phyloP scores from a whole-genome alignment of 2,329 filamentous ascomycete genomes.

The Penicillium sp. region DNA sequence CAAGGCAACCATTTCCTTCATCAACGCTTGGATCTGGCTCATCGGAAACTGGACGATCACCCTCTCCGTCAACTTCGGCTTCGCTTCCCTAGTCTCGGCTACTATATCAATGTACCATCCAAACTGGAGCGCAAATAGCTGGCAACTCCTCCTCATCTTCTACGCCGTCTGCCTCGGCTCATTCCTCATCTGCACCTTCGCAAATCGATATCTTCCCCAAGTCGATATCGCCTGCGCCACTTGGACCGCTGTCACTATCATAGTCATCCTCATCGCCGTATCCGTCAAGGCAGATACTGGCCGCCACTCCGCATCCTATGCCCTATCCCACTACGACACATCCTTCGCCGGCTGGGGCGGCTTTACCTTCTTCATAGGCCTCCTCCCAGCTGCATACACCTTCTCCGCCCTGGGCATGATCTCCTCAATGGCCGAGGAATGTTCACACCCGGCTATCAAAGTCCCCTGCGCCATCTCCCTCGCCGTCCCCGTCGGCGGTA shows the following conservation, averaged over 20 bases:
- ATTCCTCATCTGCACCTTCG: constrained; percentile 64
- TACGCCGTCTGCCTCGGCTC: constrained; percentile 64
- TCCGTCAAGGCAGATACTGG: constrained; percentile 56
- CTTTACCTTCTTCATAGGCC: constrained; percentile 63
- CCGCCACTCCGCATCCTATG: constrained; percentile 51
- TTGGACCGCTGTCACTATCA: constrained; percentile 56
- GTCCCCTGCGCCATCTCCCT: constrained; percentile 54
- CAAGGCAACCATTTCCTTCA: constrained; percentile 51
- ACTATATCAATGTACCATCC: constrained; percentile 56
- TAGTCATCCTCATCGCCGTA: constrained; percentile 57
- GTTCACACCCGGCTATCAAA: constrained; percentile 51
- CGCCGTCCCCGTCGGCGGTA: constrained; percentile 53
- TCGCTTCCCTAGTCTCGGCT: constrained; percentile 55
- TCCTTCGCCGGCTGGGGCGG: constrained; percentile 57
- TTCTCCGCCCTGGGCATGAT: constrained; percentile 64
- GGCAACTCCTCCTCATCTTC: constrained; percentile 71
- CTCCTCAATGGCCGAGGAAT: constrained; percentile 62
- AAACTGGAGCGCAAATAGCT: constrained; percentile 53
- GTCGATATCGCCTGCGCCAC: constrained; percentile 59
- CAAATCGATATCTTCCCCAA: constrained; percentile 65
- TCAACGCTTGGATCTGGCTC: constrained; percentile 50
- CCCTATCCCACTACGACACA: constrained; percentile 58
- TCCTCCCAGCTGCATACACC: constrained; percentile 58
- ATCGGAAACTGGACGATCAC: constrained; percentile 23
- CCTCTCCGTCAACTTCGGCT: constrained; percentile 54